Evolutionary conservation across 352 stramenopile species (phyloP).

Genomic region (Phytophthora pisi): DNA sequence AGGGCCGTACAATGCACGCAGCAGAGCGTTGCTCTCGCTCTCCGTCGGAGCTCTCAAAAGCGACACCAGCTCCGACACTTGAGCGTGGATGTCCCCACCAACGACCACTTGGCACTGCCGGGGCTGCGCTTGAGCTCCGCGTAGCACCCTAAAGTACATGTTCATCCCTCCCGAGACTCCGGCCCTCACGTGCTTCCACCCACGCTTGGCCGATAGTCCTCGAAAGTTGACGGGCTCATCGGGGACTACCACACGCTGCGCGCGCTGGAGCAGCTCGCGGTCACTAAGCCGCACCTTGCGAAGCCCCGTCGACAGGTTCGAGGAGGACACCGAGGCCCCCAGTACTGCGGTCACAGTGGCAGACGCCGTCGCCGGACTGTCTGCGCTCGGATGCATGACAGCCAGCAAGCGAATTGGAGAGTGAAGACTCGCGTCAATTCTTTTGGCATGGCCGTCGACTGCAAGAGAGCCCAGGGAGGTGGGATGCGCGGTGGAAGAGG

Average conservation of each 20-base stretch:
- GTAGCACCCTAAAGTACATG: constrained; percentile 17
- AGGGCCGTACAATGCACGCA: constrained; percentile 20
- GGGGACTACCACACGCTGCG: constrained; percentile 23
- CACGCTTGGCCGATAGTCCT: constrained; percentile 4
- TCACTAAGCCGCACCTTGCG: constrained; percentile 30
- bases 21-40: constrained; percentile 34
- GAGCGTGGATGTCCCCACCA: constrained; percentile 20
- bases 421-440: constrained; percentile 16
- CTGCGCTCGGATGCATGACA: constrained; percentile 23
- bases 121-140: background rate
- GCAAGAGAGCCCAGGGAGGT: constrained; percentile 27
- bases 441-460: constrained; percentile 1
- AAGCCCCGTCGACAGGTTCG: constrained; percentile 12
- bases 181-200: constrained; percentile 25
- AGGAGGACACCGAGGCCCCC: constrained; percentile 18
- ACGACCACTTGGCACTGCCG: constrained; percentile 28
- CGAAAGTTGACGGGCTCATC: constrained; percentile 19
- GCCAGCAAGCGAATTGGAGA: constrained; percentile 32
- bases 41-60: constrained; percentile 33
- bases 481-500: constrained; percentile 23
- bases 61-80: constrained; percentile 16
- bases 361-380: constrained; percentile 13
- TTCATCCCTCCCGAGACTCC: constrained; percentile 13
- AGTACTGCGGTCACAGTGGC: constrained; percentile 9
- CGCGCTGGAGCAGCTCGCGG: constrained; percentile 30